Evolutionary conservation across 345 rosid genomes (phyloP).

Genomic region (thale cress (Arabidopsis thaliana)): DNA sequence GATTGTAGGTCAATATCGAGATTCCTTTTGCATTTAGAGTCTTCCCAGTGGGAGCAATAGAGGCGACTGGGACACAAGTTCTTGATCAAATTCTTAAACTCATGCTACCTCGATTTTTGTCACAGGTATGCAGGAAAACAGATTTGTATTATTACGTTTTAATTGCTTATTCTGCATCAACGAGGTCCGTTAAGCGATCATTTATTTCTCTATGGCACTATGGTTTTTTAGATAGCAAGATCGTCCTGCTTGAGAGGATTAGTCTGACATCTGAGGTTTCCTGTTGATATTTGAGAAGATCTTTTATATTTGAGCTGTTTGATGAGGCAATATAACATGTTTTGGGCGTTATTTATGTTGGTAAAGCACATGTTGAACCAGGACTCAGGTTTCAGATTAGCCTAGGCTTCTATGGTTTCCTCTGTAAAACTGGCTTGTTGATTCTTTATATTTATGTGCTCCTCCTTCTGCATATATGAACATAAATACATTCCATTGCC

Average conservation of each 20-base stretch:
- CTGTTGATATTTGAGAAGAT: neutral
- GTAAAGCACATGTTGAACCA: neutral
- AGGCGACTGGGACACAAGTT: slow-evolving; percentile 79
- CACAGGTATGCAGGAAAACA: slow-evolving; percentile 62
- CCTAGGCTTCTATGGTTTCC: neutral
- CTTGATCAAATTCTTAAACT: slow-evolving; percentile 79
- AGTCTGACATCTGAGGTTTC: neutral
- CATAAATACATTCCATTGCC: neutral
- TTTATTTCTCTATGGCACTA: neutral
- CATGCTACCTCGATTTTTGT: slow-evolving; percentile 94
- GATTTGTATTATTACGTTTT: neutral
- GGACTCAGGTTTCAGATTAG: slow-evolving; percentile 1
- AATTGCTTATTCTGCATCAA: neutral
- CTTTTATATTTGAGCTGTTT: slow-evolving; percentile 9
- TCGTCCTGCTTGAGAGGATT: neutral
- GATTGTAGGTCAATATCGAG: slow-evolving; percentile 71
- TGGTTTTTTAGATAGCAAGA: neutral
- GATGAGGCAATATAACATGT: neutral
- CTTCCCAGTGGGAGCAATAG: slow-evolving; percentile 73
- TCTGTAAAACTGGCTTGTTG: slow-evolving; percentile 19
- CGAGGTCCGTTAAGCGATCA: neutral
- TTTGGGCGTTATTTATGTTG: neutral
- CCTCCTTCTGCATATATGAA: neutral
- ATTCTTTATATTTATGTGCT: neutral
- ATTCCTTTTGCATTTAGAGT: slow-evolving; percentile 80